Evolutionary conservation across 306 rosid species (phyloP), one percentile per base, ranked within the genome.

Genomic region (Argentina anserina): DNA sequence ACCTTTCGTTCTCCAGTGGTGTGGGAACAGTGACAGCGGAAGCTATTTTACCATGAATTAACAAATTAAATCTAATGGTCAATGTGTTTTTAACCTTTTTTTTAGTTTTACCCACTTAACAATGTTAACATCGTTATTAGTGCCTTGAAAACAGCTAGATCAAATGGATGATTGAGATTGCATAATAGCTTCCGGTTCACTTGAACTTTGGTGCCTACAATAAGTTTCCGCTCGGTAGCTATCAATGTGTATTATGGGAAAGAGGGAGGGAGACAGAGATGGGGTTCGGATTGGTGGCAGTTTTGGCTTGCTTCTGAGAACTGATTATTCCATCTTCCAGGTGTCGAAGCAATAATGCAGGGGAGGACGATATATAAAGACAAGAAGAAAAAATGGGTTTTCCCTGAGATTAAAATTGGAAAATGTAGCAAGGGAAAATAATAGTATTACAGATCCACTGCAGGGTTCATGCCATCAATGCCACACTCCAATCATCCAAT

Each of bases 321-420:
- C 45, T 50, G 23, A 63, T 70, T 37, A 15, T 53, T 70, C 25
- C 65, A 37, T 0, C 25, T 70, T 39, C 75, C 75, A 37, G n/a
- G n/a, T n/a, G n/a, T n/a, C n/a, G n/a, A n/a, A n/a, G n/a, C 66
- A 55, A 71, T 71, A 56, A 71, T 71, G n/a, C 75, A 40, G 17
- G 28, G n/a, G 41, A 20, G 1, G 46, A 20, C 26, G 45, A 63
- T 63, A 2, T 7, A 17, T 25, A 34, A 36, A n/a, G 45, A 63
- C 67, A 63, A 40, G 37, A 29, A 52, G 25, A 65, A 65, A 65
- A 52, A 28, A 33, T 33, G 23, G 7, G 26, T 21, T 69, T 69
- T 69, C 31, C 33, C 39, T 29, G n/a, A 11, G 25, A 20, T 18
- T 33, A 33, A 23, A 50, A 39, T 33, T 33, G 26, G 20, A 58